Base-by-base conservation (phyloP, 2,329 filamentous ascomycete genomes). In the Colletotrichum coccodes region DNA sequence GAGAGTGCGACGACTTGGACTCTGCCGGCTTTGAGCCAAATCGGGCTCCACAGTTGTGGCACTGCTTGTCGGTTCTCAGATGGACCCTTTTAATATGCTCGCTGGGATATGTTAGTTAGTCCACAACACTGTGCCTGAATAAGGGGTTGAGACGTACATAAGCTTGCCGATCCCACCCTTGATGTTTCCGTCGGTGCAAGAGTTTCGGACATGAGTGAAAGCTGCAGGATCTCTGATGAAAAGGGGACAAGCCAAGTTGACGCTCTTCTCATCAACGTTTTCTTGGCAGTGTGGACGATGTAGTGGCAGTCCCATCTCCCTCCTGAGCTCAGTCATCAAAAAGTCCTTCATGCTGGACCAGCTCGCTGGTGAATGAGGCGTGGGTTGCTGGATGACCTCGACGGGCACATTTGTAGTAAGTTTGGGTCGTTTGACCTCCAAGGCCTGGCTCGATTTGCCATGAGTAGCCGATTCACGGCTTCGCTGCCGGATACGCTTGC, bases 311-410 rank as follows among this genome's bases (percentile, higher is more conserved):
- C 54, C 61, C 66, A 69, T 69, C 36, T 69, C 66, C 34, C 66
- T 54, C 18, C 66, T 42, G 14, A 69, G 62, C 49, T 69, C 66
- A 1, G 61, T 69, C 66, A 69, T 60, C n/a, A 69, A 28, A 14
- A 69, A 69, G 40, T 65, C 54, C 49, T 69, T 69, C 66, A 69
- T 69, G 34, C 47, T 64, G 14, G 66, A 69, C 61, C 61, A 65
- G 1, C 49, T 56, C 3, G 32, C 57, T 1, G 66, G 61, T 9
- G 61, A 66, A 34, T 56, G 61, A 8, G 62, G 61, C 9, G 66
- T 66, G 9, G 49, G 32, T 28, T 69, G 61, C 56, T 69, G 66
- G 11, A 60, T 11, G 23, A 69, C 34, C 21, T 69, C 61, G 50
- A 69, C 42, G n/a, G 62, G 61, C 16, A 69, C 56, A 14, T 60